phyloP scores from a whole-genome alignment of 176 grass and related monocot species.

The Raddia distichophylla region DNA sequence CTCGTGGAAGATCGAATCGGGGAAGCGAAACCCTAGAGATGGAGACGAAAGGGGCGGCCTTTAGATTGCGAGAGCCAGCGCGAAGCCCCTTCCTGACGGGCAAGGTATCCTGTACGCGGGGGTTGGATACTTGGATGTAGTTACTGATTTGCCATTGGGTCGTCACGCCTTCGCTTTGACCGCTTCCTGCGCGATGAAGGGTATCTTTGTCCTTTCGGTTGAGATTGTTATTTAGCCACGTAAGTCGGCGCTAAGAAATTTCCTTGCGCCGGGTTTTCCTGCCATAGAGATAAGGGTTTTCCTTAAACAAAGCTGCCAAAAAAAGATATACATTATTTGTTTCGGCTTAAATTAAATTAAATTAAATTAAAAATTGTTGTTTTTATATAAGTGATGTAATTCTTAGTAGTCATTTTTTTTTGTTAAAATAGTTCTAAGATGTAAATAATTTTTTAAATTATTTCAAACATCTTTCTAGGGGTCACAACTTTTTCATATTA shows the following conservation, averaged over 20 bases:
- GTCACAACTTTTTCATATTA: no score
- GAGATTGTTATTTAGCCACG: background rate
- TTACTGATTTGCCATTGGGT: slow-evolving; percentile 39
- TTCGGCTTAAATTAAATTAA: no score
- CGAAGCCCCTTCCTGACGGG: slow-evolving; percentile 5
- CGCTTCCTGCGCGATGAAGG: background rate
- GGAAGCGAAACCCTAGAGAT: slow-evolving; percentile 52
- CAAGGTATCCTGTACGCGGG: slow-evolving; percentile 10
- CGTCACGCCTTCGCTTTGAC: background rate
- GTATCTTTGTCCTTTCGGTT: slow-evolving; percentile 26
- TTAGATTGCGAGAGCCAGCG: slow-evolving; percentile 16
- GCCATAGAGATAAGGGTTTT: background rate
- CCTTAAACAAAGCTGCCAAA: background rate
- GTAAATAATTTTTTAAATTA: no score
- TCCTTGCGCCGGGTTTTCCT: background rate
- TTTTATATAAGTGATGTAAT: no score
- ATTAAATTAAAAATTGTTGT: no score
- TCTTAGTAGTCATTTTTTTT: no score
- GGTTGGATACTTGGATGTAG: background rate
- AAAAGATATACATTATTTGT: background rate
- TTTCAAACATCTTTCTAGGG: no score
- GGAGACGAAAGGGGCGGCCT: slow-evolving; percentile 33
- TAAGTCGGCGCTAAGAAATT: slow-evolving; percentile 5
- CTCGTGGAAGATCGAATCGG: slow-evolving; percentile 34
- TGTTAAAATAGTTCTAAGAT: no score